phyloP scores from a whole-genome alignment of 306 rosid genomes.

The Sesbania bispinosa region DNA sequence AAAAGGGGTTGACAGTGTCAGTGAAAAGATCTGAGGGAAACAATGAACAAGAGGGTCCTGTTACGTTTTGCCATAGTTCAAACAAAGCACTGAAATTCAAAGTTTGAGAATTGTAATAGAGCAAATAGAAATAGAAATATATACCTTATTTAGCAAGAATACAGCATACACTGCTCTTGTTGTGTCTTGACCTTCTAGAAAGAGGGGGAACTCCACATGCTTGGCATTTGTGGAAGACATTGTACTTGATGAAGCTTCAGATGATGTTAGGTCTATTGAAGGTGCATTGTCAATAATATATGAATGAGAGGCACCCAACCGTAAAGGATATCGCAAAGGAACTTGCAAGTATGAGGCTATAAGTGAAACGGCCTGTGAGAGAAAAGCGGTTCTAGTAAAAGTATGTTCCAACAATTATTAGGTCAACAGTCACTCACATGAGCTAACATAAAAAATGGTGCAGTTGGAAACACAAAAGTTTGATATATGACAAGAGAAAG shows the following conservation, averaged over 20 bases:
- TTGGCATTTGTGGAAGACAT: constrained; percentile 41
- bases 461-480: constrained; percentile 12
- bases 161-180: constrained; percentile 93
- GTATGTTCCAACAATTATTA: constrained; percentile 25
- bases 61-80: constrained; percentile 5
- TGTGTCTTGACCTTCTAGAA: constrained; percentile 92
- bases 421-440: constrained; percentile 13
- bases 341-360: constrained; percentile 80
- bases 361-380: constrained; percentile 84
- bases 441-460: neutral
- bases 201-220: constrained; percentile 82
- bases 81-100: neutral
- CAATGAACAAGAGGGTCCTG: constrained; percentile 9
- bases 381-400: constrained; percentile 35
- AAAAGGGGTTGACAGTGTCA: neutral
- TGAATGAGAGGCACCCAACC: constrained; percentile 82
- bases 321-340: constrained; percentile 86
- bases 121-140: constrained; percentile 10
- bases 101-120: neutral
- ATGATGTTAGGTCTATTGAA: constrained; percentile 51
- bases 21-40: constrained; percentile 4
- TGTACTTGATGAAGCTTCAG: constrained; percentile 50
- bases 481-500: constrained; percentile 10
- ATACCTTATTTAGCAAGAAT: constrained; percentile 90
- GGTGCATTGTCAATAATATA: constrained; percentile 81